Conservation (phyloP, 257 asterid species). For the Anisodus tanguticus region DNA sequence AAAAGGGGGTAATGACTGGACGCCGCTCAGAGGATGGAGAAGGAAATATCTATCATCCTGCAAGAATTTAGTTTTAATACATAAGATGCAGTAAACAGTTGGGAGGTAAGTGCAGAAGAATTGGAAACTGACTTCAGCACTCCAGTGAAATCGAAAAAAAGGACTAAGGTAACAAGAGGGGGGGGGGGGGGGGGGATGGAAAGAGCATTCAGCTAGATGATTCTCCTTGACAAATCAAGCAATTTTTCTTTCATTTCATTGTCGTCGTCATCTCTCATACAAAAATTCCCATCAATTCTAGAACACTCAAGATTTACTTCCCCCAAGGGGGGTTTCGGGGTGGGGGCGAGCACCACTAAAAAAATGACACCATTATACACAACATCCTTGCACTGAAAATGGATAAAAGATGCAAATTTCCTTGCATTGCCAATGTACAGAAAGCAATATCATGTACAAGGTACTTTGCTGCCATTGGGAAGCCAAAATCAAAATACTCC, state of each 20-base stretch:
- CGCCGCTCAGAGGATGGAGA: not conserved
- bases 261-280: not conserved
- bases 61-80: slow-evolving; percentile 31
- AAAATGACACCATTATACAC: slow-evolving; percentile 44
- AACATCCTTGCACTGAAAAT: slow-evolving; percentile 36
- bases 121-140: not conserved
- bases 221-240: not conserved
- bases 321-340: slow-evolving; percentile 7
- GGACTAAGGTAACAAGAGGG: too few species aligned
- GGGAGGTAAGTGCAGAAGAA: not conserved
- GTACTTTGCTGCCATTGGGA: slow-evolving; percentile 9
- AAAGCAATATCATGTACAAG: slow-evolving; percentile 32
- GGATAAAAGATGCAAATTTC: slow-evolving; percentile 37
- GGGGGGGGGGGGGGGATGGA: not conserved
- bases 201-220: not conserved
- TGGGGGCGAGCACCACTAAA: not conserved
- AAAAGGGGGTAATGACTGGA: not conserved
- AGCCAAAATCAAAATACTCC: not conserved
- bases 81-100: not conserved
- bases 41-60: not conserved
- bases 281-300: slow-evolving; percentile 22
- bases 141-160: too few species aligned
- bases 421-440: slow-evolving; percentile 44
- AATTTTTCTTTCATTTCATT: slow-evolving; percentile 12
- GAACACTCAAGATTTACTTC: slow-evolving; percentile 21